Base-by-base conservation (phyloP, 73 alveolate species). In the Uronychia setigera region DNA sequence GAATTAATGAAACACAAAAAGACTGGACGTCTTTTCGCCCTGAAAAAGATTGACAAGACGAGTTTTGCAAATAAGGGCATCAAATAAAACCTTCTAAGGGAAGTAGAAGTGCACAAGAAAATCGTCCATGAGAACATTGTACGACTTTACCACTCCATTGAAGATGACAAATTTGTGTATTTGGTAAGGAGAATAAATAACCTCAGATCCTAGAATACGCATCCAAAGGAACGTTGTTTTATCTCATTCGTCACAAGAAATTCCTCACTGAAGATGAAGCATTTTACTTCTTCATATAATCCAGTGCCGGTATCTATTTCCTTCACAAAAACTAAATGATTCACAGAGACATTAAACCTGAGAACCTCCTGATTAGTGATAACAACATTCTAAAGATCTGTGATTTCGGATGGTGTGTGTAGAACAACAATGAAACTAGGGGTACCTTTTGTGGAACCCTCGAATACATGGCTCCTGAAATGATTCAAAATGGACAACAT, bases 391-490 rank as follows among this genome's bases (percentile, higher is more conserved):
- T 97, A 14, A 97, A 96, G 84, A 92, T 97, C 33, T 96, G 99
- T 59, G 99, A 97, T 94, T 97, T 97, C 76, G 99, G 99, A 9
- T 97, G 99, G 99, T 96, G 99, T 83, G 96, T 86, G 1, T 67
- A 91, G 32, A 46, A 19, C 67, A 81, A 91, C n/a, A 76, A 80
- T 30, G 80, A 60, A 91, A 89, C 35, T 60, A 90, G 98, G 94
- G 90, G 88, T 59, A 98, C 99, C 11, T 98, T 97, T 88, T 97
- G 99, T 80, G 99, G 99, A 14, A 98, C 99, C 9, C 92, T 96
- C 76, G 99, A 98, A 87, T 98, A 98, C 85, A 96, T 98, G 99
- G 98, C 99, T 26, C 99, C 99, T 26, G 99, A 98, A 93, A 98
- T 98, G 98, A 60, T 98, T 58, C 76, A 82, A 75, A 96, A 92